Percentiles rank a stretch among this genome's conserved stretches.
Conservation (phyloP, 2,329 filamentous ascomycete species). For the Colletotrichum sp. region DNA sequence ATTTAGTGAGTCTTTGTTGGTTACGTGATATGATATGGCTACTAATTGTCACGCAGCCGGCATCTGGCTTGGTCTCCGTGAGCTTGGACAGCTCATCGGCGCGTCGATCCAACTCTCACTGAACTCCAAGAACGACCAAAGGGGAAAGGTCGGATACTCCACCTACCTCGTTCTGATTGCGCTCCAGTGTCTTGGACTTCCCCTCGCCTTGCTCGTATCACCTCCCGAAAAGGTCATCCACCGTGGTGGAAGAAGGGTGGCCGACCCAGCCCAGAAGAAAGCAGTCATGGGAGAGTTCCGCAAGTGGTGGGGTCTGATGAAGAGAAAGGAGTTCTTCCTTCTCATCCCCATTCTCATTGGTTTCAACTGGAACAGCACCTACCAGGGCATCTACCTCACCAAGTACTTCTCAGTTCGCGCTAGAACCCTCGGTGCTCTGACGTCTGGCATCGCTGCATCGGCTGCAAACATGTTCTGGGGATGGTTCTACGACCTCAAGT, state of each 20-base stretch:
- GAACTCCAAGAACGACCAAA: conserved; percentile 45
- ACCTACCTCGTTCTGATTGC: conserved; percentile 45
- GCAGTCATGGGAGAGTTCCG: conserved; percentile 38
- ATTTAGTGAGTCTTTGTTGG: conserved; percentile 27
- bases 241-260: conserved; percentile 33
- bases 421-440: conserved; percentile 47
- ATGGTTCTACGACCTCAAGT: conserved; percentile 50
- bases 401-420: conserved; percentile 56
- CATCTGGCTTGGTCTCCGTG: conserved; percentile 57
- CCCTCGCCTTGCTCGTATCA: conserved; percentile 47
- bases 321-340: conserved; percentile 48
- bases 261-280: conserved; percentile 38
- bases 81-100: conserved; percentile 57
- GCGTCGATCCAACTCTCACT: conserved; percentile 54
- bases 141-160: conserved; percentile 49
- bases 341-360: conserved; percentile 53
- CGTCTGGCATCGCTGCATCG: conserved; percentile 48
- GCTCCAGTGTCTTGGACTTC: conserved; percentile 48
- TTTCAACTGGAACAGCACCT: conserved; percentile 55
- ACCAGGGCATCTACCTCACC: conserved; percentile 56
- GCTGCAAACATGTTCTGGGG: conserved; percentile 52
- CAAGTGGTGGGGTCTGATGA: conserved; percentile 42
- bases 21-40: accelerated
- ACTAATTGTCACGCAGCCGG: conserved; percentile 34
- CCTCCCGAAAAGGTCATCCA: conserved; percentile 49